Conservation (phyloP, 306 rosid genomes). For the Acmispon strigosus region DNA sequence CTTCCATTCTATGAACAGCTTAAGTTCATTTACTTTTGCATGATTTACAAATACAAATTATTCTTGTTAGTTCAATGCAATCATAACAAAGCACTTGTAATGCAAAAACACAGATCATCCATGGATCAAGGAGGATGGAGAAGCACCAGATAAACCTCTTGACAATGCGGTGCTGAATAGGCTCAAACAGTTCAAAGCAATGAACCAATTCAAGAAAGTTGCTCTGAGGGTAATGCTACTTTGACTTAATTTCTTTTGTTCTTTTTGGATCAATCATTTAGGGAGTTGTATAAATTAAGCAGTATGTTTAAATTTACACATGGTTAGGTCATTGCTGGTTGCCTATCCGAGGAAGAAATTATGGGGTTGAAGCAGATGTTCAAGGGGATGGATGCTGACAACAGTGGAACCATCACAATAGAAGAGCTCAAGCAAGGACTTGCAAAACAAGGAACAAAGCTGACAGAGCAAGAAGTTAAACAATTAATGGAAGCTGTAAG, state of each 20-base stretch:
- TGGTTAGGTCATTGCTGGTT: slow-evolving; percentile 83
- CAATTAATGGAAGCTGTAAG: slow-evolving; percentile 96
- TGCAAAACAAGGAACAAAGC: slow-evolving; percentile 86
- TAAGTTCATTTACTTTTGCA: background rate
- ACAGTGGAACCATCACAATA: slow-evolving; percentile 91
- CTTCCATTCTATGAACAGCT: background rate
- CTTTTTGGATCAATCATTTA: background rate
- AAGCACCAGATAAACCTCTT: slow-evolving; percentile 94
- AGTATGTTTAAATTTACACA: background rate
- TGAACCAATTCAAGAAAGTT: slow-evolving; percentile 95
- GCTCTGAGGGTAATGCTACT: slow-evolving; percentile 68
- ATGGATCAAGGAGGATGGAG: slow-evolving; percentile 98
- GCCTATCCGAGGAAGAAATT: slow-evolving; percentile 96
- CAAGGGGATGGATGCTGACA: slow-evolving; percentile 79
- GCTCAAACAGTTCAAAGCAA: slow-evolving; percentile 96
- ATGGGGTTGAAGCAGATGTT: slow-evolving; percentile 97
- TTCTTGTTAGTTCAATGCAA: background rate
- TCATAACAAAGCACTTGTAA: slow-evolving; percentile 3
- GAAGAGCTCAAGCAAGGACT: slow-evolving; percentile 98
- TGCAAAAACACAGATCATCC: slow-evolving; percentile 56
- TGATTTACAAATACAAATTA: background rate
- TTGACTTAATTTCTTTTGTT: background rate
- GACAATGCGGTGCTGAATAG: slow-evolving; percentile 89
- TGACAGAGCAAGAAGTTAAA: slow-evolving; percentile 74
- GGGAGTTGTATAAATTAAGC: background rate